Percentiles rank a stretch among this genome's conserved stretches.
These are phyloP conservation scores for Sambucus nigra DNA, from an alignment of 129 eudicot species.

Conservation along the genomic window DNA sequence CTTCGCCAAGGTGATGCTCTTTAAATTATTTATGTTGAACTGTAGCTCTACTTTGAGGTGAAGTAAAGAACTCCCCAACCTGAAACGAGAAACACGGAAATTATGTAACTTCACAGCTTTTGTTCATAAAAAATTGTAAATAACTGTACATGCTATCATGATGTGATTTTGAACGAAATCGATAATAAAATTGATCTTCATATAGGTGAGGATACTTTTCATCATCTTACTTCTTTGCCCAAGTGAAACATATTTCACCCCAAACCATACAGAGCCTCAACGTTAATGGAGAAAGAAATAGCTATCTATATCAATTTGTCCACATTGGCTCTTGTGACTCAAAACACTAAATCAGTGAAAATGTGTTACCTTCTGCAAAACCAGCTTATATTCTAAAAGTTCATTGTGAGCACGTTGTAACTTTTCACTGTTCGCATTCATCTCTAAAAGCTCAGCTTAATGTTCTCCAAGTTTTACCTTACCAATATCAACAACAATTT, in stretches of 20 bases:
- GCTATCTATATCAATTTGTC: neutral
- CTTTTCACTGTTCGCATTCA: slow-evolving; percentile 72
- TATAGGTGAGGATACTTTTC: too few relatives aligned
- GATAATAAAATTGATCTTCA: too few relatives aligned
- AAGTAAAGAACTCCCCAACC: slow-evolving; percentile 10
- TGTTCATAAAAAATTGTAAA: neutral
- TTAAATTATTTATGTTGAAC: slow-evolving; percentile 40
- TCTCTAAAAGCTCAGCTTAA: slow-evolving; percentile 67
- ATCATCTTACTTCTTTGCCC: too few relatives aligned
- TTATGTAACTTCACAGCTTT: neutral
- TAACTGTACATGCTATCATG: too few relatives aligned
- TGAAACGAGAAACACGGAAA: neutral
- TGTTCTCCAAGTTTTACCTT: slow-evolving; percentile 69
- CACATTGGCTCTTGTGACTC: too few relatives aligned
- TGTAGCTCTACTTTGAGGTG: slow-evolving; percentile 12
- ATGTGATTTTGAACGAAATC: too few relatives aligned
- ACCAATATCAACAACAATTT: slow-evolving; percentile 10
- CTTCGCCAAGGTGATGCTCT: slow-evolving; percentile 36
- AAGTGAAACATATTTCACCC: too few relatives aligned
- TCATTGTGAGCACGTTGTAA: slow-evolving; percentile 64
- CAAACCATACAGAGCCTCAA: too few relatives aligned
- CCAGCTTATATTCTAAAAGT: slow-evolving; percentile 69
- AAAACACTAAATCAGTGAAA: neutral
- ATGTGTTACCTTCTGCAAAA: slow-evolving; percentile 56
- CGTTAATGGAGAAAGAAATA: slow-evolving; percentile 1